Evolutionary conservation across 768 basidiomycete species (phyloP), one percentile per base, ranked within the genome.

Genomic region (Leccinum broughii): DNA sequence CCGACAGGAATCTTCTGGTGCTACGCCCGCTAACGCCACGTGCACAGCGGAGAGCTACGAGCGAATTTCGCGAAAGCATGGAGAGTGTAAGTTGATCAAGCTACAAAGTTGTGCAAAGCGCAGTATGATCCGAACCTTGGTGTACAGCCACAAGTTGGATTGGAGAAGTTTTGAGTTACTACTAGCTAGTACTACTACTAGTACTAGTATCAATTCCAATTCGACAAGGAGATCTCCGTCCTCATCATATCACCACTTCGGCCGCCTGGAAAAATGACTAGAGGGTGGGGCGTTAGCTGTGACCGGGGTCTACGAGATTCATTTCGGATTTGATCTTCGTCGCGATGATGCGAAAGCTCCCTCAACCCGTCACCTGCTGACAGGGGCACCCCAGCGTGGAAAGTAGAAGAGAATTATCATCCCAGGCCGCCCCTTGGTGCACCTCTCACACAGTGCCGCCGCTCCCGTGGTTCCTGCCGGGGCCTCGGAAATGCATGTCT

Each of bases 1-100:
- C 81, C 7, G 92, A 94, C 70, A 92, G 72, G 2, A n/a, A 46
- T 11, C 44, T 46, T 5, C 41, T 41, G 41, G n/a, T 41, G n/a
- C 41, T n/a, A 41, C n/a, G 17, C n/a, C 44, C 51, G 37, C 51
- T 54, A 34, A 77, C 62, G 48, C 76, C 51, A 48, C 34, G 64
- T 15, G 54, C 60, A 26, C 39, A 51, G 48, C 60, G 63, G 20
- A 70, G 55, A 34, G 63, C 57, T 0, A 24, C 24, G 26, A 68
- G 6, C 15, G 60, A 17, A 26, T 58, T 66, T 41, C 75, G 74
- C 49, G 62, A 61, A 35, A 75, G 39, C 66, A 73, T 75, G 28
- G 13, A n/a, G 44, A 20, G 35, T 6, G 34, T 35, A 35, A 37
- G 35, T 28, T 11, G 51, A 53, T 52, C 49, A 50, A 15, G 41